Evolutionary conservation across 2,329 filamentous ascomycete species (phyloP), one percentile per base, ranked within the genome.

Genomic region (Helotiales sp.): DNA sequence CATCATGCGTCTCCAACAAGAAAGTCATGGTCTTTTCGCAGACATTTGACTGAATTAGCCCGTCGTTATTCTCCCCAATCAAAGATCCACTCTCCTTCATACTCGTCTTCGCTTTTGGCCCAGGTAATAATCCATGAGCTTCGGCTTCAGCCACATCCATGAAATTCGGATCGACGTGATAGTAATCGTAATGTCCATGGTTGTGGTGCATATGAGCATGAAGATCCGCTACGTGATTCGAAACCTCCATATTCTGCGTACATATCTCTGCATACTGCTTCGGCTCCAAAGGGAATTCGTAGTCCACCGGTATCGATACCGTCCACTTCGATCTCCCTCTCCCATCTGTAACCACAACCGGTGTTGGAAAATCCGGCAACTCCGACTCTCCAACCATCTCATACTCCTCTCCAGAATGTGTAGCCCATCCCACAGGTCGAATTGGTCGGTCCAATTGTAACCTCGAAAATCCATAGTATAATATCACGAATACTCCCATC

Each of bases 11-110:
- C 69, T 93, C 90, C 67, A 96, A 78, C 1, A 92, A 82, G 70
- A 89, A 95, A 0, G 90, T 96, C 74, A 96, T 77, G 58, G 84
- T 90, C 63, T 64, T 85, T 47, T 85, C 77, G 74, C 91, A 96
- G 15, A 87, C 75, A 9, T 83, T 78, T 56, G 77, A 75, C 36
- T 79, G 76, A 27, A 76, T 73, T 58, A 79, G 61, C 4, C 73
- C 71, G 47, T 75, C 73, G 54, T 73, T 74, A 8, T 74, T 73
- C 55, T 81, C 73, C 2, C 82, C 83, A 19, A 84, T 76, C 15
- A 84, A n/a, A 5, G 60, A 56, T n/a, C 61, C 61, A 48, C 67
- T 60, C 19, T 67, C 73, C 64, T 63, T 75, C 59, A 66, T 62
- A 30, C 29, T 66, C 27, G 63, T 67, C 56, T 67, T 67, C 6